Base-by-base conservation (phyloP, 768 basidiomycete genomes). In the Mycena rebaudengoi region DNA sequence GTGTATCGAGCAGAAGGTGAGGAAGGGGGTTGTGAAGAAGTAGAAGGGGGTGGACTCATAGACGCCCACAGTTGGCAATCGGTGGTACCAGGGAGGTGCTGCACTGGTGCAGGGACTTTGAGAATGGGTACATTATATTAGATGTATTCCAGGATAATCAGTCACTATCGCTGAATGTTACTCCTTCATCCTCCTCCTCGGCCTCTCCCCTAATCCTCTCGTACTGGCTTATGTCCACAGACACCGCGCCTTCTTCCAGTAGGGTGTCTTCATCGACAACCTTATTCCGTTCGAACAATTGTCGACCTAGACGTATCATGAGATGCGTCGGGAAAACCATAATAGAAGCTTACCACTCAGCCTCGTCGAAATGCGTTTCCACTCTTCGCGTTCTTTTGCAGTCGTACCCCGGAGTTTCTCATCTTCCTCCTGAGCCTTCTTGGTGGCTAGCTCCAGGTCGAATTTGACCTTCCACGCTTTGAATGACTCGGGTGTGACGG, bases 171-270 rank as follows among this genome's bases (percentile, higher is more conserved):
- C 93, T 95, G 74, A 95, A 94, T 62, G 86, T 85, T 59, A 95
- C 78, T 53, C 77, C 77, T 23, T 85, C 85, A 62, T 89, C 84
- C 52, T 87, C 88, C 63, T 91, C 87, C 30, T 94, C 91, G 81
- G 90, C 74, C 44, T 85, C 83, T 25, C 80, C 71, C 44, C 80
- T 81, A 39, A 82, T 84, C 65, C 96, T 85, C 57, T 95, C 91
- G 70, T 96, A 99, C 74, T 96, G 91, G 67, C 89, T 92, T 71
- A 94, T 76, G 74, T 98, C 96, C 51, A 99, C 94, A 21, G 92
- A 93, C 55, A 91, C 88, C 0, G 88, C 86, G 25, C 88, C 96
- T 73, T 96, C 97, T 75, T 98, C 96, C 71, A 91, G 76, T 35
- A 96, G 81, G 14, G 77, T 83, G 66, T 93, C 92, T 56, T 98